A percentile compares a stretch with the other conserved stretches of the same genome.
Evolutionary conservation across 768 basidiomycete genomes (phyloP).

Genomic region (Termitomyces sp.): DNA sequence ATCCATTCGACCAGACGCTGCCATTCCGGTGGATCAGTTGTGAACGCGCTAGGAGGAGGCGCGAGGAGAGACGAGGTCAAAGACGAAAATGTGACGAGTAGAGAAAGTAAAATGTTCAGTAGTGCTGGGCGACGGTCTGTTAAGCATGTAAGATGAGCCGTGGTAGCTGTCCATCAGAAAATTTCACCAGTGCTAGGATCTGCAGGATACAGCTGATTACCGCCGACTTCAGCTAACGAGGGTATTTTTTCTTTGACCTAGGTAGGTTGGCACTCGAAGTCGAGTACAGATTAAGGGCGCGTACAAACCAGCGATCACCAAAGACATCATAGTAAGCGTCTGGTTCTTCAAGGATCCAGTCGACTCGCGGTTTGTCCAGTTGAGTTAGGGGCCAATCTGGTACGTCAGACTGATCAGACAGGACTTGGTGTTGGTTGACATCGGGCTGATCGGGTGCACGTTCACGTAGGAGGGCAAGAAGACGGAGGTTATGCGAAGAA

Average conservation of each 20-base stretch:
- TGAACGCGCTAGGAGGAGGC: conserved; percentile 49
- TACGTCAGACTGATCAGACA: conserved; percentile 66
- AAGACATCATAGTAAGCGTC: conserved; percentile 69
- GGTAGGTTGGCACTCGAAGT: not conserved
- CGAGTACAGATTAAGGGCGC: conserved; percentile 21
- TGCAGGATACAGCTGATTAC: conserved; percentile 72
- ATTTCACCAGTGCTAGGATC: conserved; percentile 62
- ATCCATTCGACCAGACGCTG: conserved; percentile 77
- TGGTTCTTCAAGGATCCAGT: conserved; percentile 87
- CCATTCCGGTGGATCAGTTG: conserved; percentile 60
- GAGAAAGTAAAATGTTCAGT: conserved; percentile 63
- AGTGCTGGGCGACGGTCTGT: conserved; percentile 77
- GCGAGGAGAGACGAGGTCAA: conserved; percentile 64
- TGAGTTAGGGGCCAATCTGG: conserved; percentile 73
- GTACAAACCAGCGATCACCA: conserved; percentile 88
- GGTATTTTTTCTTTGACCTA: conserved; percentile 82
- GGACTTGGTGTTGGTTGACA: conserved; percentile 52
- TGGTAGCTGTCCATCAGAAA: not conserved
- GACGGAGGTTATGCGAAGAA: conserved; percentile 64
- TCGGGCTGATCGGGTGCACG: conserved; percentile 38
- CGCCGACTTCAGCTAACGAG: conserved; percentile 75
- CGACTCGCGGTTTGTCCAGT: conserved; percentile 82
- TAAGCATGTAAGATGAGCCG: not conserved
- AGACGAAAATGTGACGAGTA: conserved; percentile 74
- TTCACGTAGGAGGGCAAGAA: conserved; percentile 58